Evolutionary conservation across 306 rosid species (phyloP), one percentile per base, ranked within the genome.

Genomic region (Erythrophleum fordii): DNA sequence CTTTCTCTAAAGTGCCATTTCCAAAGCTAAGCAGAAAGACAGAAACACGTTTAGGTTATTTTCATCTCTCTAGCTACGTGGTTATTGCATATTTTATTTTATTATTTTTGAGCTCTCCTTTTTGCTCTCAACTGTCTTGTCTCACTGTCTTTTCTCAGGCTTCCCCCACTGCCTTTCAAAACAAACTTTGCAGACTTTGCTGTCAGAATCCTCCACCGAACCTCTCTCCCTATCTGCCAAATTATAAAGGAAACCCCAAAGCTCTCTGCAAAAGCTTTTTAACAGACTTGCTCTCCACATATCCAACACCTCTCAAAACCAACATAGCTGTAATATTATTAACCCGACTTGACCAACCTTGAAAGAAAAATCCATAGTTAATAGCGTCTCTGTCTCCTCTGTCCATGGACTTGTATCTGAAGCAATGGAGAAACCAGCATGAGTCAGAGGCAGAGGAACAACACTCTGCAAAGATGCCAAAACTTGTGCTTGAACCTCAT

Each of bases 391-490:
- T 81, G 5, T 55, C 18, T 59, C 37, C 66, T 59, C n/a, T 80
- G 52, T 72, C 81, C 88, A 93, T 96, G 99, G 99, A 92, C 97
- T 92, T 92, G 67, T 77, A 87, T 83, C 87, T 88, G 91, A 92
- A 87, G 88, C 91, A 93, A 88, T 90, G 99, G 97, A 90, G 96
- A 78, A 81, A 86, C 84, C 96, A 91, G 88, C 77, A 81, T 75
- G 97, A 90, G 99, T 93, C 99, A 96, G 99, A 20, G 53, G 53
- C 99, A 93, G 99, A 68, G 73, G 35, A 83, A 45, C 88, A 88
- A 60, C 90, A 90, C 81, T 89, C 97, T 85, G 89, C 94, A 77
- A 92, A 93, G 90, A 88, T 92, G 84, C 97, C 97, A 86, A 93
- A 89, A 88, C 94, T 94, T 67, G 78, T 83, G 39, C 77, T 82